Evolutionary conservation across 2,329 filamentous ascomycete genomes (phyloP).

Genomic region (Fonsecaea pugnacius): DNA sequence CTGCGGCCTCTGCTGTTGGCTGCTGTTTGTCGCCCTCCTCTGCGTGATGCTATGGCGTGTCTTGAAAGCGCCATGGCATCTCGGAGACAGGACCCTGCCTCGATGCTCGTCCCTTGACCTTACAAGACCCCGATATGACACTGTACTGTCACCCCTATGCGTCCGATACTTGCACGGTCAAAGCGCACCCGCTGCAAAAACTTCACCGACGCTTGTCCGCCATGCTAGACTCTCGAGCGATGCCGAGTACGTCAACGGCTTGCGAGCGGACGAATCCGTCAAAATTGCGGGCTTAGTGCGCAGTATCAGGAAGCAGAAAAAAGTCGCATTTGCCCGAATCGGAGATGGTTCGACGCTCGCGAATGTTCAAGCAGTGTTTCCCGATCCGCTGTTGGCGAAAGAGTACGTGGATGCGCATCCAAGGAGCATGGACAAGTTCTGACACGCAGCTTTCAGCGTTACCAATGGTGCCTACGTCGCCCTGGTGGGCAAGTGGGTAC

Average conservation of each 20-base stretch:
- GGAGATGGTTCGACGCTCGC: constrained; percentile 83
- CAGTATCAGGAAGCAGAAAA: constrained; percentile 77
- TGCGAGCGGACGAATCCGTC: constrained; percentile 10
- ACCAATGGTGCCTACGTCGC: constrained; percentile 80
- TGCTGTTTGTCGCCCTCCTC: not conserved
- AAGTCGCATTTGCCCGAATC: constrained; percentile 78
- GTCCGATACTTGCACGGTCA: constrained; percentile 11
- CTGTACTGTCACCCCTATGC: not conserved
- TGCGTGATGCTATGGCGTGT: constrained; percentile 32
- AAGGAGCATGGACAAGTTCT: constrained; percentile 38
- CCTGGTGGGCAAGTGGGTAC: constrained; percentile 75
- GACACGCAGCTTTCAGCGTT: constrained; percentile 60
- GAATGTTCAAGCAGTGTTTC: constrained; percentile 77
- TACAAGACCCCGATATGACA: not conserved
- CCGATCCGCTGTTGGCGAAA: constrained; percentile 68
- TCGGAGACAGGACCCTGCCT: constrained; percentile 5
- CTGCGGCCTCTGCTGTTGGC: not conserved
- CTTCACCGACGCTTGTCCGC: constrained; percentile 9
- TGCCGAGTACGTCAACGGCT: constrained; percentile 1
- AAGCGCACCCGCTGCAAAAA: not conserved
- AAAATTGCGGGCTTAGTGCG: constrained; percentile 34
- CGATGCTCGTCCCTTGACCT: constrained; percentile 7
- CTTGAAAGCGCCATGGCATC: constrained; percentile 25
- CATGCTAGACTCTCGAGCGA: constrained; percentile 22
- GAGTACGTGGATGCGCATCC: constrained; percentile 61